A percentile compares a stretch with the other conserved stretches of the same genome.
phyloP scores from a whole-genome alignment of 805 yeast genomes.

The Myxozyma neglecta region DNA sequence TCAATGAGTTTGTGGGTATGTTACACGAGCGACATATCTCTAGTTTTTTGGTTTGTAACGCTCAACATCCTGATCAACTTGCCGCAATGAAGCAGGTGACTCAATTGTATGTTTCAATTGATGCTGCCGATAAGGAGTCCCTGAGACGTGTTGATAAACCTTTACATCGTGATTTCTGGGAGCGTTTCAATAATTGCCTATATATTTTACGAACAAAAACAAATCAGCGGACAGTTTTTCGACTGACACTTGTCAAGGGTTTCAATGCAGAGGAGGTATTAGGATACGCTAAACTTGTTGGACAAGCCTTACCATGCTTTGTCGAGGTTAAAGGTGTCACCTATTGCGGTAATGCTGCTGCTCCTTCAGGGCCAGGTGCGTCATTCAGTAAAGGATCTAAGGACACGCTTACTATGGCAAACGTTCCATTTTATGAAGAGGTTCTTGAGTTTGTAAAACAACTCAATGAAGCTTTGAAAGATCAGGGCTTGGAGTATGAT shows the following conservation, averaged over 20 bases:
- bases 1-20: slow-evolving; percentile 78
- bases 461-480: slow-evolving; percentile 59
- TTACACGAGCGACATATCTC: slow-evolving; percentile 79
- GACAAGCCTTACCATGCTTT: slow-evolving; percentile 76
- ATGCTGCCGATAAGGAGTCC: slow-evolving; percentile 83
- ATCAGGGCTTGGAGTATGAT: slow-evolving; percentile 70
- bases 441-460: slow-evolving; percentile 71
- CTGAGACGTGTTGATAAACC: slow-evolving; percentile 86
- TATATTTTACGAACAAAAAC: slow-evolving; percentile 74
- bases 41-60: slow-evolving; percentile 88
- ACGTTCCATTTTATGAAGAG: slow-evolving; percentile 91
- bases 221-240: slow-evolving; percentile 80
- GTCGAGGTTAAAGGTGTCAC: slow-evolving; percentile 95
- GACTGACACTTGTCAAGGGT: slow-evolving; percentile 88
- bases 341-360: slow-evolving; percentile 89
- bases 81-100: slow-evolving; percentile 72
- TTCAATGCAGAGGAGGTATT: slow-evolving; percentile 79
- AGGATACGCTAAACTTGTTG: slow-evolving; percentile 86
- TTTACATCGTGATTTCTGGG: slow-evolving; percentile 88
- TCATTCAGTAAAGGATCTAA: slow-evolving; percentile 20
- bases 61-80: slow-evolving; percentile 89
- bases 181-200: slow-evolving; percentile 74
- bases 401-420: slow-evolving; percentile 76
- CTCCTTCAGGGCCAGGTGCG: slow-evolving; percentile 55
- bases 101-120: slow-evolving; percentile 88